Evolutionary conservation across 768 basidiomycete genomes (phyloP).

Genomic region (Suillus fuscotomentosus): DNA sequence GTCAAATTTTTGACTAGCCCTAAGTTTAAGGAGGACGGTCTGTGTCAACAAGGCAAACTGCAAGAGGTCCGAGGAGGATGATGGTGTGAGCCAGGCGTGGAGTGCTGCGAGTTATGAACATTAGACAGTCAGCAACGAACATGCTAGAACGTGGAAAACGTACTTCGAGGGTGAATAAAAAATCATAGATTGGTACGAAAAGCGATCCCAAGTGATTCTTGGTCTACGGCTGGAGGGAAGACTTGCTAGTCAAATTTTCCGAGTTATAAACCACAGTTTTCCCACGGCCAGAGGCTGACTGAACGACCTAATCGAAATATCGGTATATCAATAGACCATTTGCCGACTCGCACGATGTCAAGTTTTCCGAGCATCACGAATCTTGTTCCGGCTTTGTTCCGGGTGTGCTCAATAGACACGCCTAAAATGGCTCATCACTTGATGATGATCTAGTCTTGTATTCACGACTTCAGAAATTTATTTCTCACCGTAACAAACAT

Average conservation of each 20-base stretch:
- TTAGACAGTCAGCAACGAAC: conserved; percentile 4
- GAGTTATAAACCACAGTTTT: conserved; percentile 6
- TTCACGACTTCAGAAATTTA: background rate
- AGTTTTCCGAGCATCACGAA: background rate
- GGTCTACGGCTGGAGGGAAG: conserved; percentile 12
- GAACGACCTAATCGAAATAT: background rate
- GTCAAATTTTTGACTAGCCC: conserved; percentile 30
- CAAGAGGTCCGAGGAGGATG: conserved; percentile 64
- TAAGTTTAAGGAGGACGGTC: conserved; percentile 86
- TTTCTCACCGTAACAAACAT: conserved; percentile 1
- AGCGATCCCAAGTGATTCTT: conserved; percentile 11
- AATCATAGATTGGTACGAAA: conserved; percentile 51
- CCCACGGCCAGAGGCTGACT: conserved; percentile 1
- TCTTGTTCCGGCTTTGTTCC: background rate
- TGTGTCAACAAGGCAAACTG: conserved; percentile 57
- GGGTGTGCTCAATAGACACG: background rate
- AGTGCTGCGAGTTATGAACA: conserved; percentile 16
- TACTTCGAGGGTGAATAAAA: conserved; percentile 38
- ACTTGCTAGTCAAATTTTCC: conserved; percentile 13
- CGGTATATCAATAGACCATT: background rate
- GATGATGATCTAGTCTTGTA: background rate
- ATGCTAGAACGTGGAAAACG: conserved; percentile 3
- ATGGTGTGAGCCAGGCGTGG: conserved; percentile 43
- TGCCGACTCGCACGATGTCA: background rate
- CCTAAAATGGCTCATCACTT: background rate